These are phyloP conservation scores for Desmodesmus armatus DNA, from an alignment of 139 green algal genomes.

Conservation along the genomic window DNA sequence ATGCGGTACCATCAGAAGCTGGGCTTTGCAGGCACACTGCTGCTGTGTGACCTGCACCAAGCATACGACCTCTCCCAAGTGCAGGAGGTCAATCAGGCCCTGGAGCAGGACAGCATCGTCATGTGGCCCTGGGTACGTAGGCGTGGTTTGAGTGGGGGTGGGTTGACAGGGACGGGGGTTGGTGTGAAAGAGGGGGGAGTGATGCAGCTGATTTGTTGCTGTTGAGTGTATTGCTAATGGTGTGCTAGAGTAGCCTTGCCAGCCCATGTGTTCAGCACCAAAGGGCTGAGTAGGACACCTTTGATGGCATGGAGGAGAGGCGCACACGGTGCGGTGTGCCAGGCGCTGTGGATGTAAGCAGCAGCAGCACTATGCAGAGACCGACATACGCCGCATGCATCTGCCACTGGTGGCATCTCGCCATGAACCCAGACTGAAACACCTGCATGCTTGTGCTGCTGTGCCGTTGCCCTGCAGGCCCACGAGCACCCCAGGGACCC, in stretches of 20 bases:
- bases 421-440: no score
- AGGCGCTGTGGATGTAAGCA: background rate
- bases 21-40: background rate
- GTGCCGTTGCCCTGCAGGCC: background rate
- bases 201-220: no score
- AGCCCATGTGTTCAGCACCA: no score
- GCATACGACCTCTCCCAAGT: background rate
- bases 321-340: no score
- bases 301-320: no score
- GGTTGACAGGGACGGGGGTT: no score
- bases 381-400: background rate
- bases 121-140: background rate
- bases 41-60: slow-evolving; percentile 6
- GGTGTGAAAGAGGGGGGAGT: no score
- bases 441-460: background rate
- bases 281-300: no score
- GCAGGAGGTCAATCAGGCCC: background rate
- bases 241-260: no score
- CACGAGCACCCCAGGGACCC: background rate
- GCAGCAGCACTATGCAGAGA: background rate
- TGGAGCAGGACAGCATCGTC: background rate
- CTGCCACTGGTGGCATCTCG: no score
- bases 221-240: no score
- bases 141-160: no score
- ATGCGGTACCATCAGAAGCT: background rate